Conservation (phyloP, 257 asterid genomes). For the Sherardia arvensis region DNA sequence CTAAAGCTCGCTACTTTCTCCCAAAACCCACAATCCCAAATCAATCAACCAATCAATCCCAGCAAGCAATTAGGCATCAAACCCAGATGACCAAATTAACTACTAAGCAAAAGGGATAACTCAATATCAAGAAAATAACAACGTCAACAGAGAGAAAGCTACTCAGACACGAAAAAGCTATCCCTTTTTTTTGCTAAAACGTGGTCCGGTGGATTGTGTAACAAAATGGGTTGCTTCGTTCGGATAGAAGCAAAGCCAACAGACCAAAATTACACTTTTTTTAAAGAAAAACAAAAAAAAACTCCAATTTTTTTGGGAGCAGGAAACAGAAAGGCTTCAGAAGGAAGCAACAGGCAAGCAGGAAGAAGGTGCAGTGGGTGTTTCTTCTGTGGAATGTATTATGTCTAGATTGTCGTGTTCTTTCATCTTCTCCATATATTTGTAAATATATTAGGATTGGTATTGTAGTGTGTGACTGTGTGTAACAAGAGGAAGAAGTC, state of each 20-base stretch:
- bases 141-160: conserved; percentile 8
- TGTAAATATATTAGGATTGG: not conserved
- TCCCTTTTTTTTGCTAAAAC: not conserved
- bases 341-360: conserved; percentile 16
- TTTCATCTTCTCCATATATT: not conserved
- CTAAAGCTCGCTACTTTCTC: conserved; percentile 5
- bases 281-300: too few species aligned
- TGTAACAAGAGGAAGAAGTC: conserved; percentile 13
- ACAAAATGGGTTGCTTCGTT: conserved; percentile 11
- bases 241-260: conserved; percentile 3
- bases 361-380: not conserved
- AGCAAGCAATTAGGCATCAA: conserved; percentile 9
- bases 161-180: conserved; percentile 19
- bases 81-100: not conserved
- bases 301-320: not conserved
- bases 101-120: conserved; percentile 3
- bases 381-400: not conserved
- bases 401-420: not conserved
- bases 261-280: not conserved
- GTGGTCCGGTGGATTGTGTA: not conserved
- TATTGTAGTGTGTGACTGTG: not conserved
- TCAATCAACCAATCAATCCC: conserved; percentile 7
- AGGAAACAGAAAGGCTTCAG: conserved; percentile 14
- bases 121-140: not conserved
- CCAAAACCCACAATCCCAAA: conserved; percentile 5